Evolutionary conservation across 2,329 filamentous ascomycete species (phyloP), one percentile per base, ranked within the genome.

Genomic region (Clonostachys sp.): DNA sequence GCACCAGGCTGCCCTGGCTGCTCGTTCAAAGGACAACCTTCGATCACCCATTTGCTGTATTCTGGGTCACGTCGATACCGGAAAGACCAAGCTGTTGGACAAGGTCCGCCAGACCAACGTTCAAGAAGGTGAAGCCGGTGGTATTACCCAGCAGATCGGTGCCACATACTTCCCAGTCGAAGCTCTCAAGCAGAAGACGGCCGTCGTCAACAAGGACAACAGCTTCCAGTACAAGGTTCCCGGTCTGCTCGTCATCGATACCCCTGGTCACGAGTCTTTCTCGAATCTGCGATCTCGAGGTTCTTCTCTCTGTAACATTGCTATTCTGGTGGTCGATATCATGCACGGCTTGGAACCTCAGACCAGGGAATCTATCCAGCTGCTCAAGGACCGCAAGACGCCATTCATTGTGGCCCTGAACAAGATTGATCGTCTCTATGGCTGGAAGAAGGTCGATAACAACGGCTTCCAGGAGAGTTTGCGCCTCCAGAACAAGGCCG

Each of bases 31-130:
- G 70, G 91, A 99, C 65, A 86, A 99, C 69, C 81, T 99, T 48
- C 90, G 94, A 49, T 97, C 94, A 39, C 94, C 94, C 46, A 99
- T 99, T 71, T 97, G 94, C 79, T 97, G 92, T 86, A 99, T 99
- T 80, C 83, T 99, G 54, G 94, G 94, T 61, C 94, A 99, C 82
- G 94, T 99, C 81, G 94, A 99, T 84, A 99, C 95, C 42, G 94
- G 94, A 67, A 99, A 99, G 77, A 99, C 94, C n/a, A 99, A 97
- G 75, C 77, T 99, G 53, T 80, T 99, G 49, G 94, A 99, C 77
- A 99, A 99, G 76, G 89, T 99, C 62, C 88, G 94, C 61, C 91
- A 96, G 70, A 97, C 94, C 49, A 97, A 99, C 64, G 94, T 99
- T 35, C 95, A 99, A 65, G 94, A 97, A 72, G 94, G 94, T 61